phyloP scores from a whole-genome alignment of 495 filamentous ascomycete species.

The Lophiotrema nucula region DNA sequence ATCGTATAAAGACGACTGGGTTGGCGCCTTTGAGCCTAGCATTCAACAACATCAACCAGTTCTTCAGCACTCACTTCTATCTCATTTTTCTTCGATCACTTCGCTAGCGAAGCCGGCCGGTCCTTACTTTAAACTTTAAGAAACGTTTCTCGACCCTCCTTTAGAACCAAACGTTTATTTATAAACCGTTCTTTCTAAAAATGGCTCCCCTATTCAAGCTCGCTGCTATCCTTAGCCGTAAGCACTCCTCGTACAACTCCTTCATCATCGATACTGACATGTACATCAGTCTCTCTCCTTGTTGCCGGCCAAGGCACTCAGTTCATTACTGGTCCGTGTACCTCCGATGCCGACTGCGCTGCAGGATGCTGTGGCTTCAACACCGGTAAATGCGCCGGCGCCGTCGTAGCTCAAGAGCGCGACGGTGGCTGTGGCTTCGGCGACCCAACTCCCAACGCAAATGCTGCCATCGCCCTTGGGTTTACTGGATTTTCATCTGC shows the following conservation, averaged over 20 bases:
- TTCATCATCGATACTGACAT: background rate
- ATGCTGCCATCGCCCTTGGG: constrained; percentile 31
- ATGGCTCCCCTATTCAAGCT: constrained; percentile 28
- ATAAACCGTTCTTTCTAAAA: background rate
- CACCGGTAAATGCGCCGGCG: constrained; percentile 35
- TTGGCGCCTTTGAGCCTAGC: background rate
- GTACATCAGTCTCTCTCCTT: constrained; percentile 15
- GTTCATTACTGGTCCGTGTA: constrained; percentile 36
- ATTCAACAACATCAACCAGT: constrained; percentile 7
- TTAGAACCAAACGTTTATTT: background rate
- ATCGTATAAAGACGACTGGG: constrained; percentile 16
- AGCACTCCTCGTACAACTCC: background rate
- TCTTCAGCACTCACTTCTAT: constrained; percentile 3
- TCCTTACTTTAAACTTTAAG: constrained; percentile 13
- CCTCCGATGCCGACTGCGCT: constrained; percentile 32
- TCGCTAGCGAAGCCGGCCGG: constrained; percentile 26
- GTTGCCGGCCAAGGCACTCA: constrained; percentile 31
- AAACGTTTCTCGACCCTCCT: constrained; percentile 5
- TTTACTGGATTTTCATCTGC: background rate
- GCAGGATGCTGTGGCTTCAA: constrained; percentile 34
- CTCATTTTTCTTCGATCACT: constrained; percentile 15
- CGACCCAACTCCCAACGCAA: constrained; percentile 35
- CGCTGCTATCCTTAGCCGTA: constrained; percentile 19
- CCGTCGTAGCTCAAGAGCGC: constrained; percentile 38
- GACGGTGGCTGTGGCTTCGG: constrained; percentile 42